Base-by-base conservation (phyloP, 1,139 yeast species). In the Yamadazyma oceani region DNA sequence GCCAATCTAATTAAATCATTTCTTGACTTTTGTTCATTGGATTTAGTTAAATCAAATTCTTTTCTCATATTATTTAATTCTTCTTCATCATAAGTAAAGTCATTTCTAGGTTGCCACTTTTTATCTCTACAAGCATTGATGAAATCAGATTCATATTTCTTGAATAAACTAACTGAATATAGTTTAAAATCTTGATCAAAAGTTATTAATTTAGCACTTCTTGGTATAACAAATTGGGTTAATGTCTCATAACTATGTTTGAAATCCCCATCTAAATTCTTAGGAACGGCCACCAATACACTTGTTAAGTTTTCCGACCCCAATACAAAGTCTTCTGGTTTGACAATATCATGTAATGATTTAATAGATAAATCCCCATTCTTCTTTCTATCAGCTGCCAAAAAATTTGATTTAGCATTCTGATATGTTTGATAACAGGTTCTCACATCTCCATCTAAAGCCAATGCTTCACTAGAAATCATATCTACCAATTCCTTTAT, bases 311-410 rank as follows among this genome's bases (percentile, higher is more conserved):
- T 86, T 47, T 92, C 98, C 3, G 95, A 84, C 51, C 81, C 80
- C 45, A 85, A 69, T 10, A 94, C 90, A 60, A 92, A 87, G 54
- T 94, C 88, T 42, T 82, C 82, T 4, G 90, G 85, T 40, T 78
- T 79, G 31, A 94, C 97, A 42, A 92, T 78, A 53, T 88, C 95
- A 57, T 90, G 97, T 44, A 92, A 72, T 3, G 96, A 85, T 58
- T 87, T 82, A 43, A 90, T 92, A 8, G 96, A 83, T 49, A 92
- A 74, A 60, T 94, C 96, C 41, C 99, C 99, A 35, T 85, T 85
- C 58, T 85, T 87, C 64, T 89, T 89, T 54, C 97, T 78, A 62
- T 92, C 96, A 23, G 95, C 94, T 10, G 96, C 89, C 35, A 82
- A 75, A 47, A 89, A 74, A 55, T 83, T 86, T 31, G 95, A 78